These are phyloP conservation scores for Fusarium brachygibbosum DNA, from an alignment of 2,329 filamentous ascomycete genomes.

Conservation along the genomic window DNA sequence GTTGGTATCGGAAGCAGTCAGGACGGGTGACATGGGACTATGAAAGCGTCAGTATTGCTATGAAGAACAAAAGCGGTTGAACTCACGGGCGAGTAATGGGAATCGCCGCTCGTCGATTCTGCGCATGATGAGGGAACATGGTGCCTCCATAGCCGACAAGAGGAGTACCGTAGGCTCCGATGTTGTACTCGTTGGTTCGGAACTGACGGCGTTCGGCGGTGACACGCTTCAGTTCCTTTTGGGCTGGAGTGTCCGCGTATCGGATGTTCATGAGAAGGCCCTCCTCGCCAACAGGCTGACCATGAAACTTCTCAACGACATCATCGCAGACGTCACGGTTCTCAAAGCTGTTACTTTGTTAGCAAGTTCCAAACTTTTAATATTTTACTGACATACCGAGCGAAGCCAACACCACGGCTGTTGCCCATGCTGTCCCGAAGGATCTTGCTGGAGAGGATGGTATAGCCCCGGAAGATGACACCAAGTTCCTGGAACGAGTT, in stretches of 20 bases:
- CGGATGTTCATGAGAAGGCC: constrained; percentile 91
- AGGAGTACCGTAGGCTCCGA: constrained; percentile 75
- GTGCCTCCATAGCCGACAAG: constrained; percentile 67
- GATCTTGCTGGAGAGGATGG: constrained; percentile 94
- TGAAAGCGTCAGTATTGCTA: constrained; percentile 14
- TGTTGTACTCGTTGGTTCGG: constrained; percentile 94
- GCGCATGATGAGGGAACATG: constrained; percentile 55
- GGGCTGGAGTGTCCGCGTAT: constrained; percentile 95
- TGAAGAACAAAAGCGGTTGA: neutral
- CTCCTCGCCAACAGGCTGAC: constrained; percentile 80
- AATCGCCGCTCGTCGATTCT: constrained; percentile 54
- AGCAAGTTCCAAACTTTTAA: neutral
- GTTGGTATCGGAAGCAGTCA: constrained; percentile 29
- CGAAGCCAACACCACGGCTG: constrained; percentile 97
- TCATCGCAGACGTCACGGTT: constrained; percentile 89
- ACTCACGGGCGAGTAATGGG: constrained; percentile 51
- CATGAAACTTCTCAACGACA: constrained; percentile 89
- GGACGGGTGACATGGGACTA: constrained; percentile 20
- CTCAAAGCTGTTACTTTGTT: constrained; percentile 77
- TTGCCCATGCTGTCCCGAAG: constrained; percentile 91
- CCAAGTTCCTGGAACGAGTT: constrained; percentile 72
- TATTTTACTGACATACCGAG: constrained; percentile 73
- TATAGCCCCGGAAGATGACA: constrained; percentile 82
- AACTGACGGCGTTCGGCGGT: constrained; percentile 96
- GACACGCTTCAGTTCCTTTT: constrained; percentile 96